Evolutionary conservation across 2,329 filamentous ascomycete species (phyloP), one percentile per base, ranked within the genome.

Genomic region (Berkeleyomyces basicola): DNA sequence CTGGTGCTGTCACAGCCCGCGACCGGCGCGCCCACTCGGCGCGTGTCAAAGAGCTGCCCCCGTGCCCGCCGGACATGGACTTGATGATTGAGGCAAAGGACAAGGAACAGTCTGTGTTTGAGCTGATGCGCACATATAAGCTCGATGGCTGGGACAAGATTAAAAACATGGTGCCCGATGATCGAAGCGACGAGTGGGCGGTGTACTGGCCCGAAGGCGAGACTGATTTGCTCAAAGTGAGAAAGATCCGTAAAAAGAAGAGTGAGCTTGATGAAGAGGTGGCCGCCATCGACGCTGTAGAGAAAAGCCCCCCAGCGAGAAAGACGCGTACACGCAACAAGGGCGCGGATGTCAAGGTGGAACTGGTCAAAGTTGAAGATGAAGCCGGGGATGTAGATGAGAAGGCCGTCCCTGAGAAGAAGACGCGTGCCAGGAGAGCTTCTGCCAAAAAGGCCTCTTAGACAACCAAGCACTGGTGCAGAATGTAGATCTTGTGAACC

Each of bases 21-120:
- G 86, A 95, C 67, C 79, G 91, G 37, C 81, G 92, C 64, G 96
- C 95, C 72, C 92, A 97, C 70, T 90, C 84, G 43, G 80, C 89
- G 0, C 82, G 92, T 7, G 90, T 95, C 1, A 79, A 79, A 67
- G 87, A 84, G 0, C 73, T 97, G 0, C 92, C 92, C 0, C 91
- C 92, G 0, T 96, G 92, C 68, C 79, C 84, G 3, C 76, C 82
- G 0, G 84, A 87, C 40, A 93, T 95, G 86, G 92, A 96, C 70
- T 77, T 97, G n/a, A 97, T 97, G 92, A 96, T 97, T 65, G 92
- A 97, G 74, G 92, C 92, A 58, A 97, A 97, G 72, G 92, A 96
- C 70, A 97, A 97, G 73, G 92, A 97, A 71, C 92, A 97, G 72
- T 90, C 92, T 0, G 90, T 96, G 0, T 95, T 97, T 68, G 90